phyloP scores from a whole-genome alignment of 2,329 filamentous ascomycete genomes.

The Metarhizium guizhouense region DNA sequence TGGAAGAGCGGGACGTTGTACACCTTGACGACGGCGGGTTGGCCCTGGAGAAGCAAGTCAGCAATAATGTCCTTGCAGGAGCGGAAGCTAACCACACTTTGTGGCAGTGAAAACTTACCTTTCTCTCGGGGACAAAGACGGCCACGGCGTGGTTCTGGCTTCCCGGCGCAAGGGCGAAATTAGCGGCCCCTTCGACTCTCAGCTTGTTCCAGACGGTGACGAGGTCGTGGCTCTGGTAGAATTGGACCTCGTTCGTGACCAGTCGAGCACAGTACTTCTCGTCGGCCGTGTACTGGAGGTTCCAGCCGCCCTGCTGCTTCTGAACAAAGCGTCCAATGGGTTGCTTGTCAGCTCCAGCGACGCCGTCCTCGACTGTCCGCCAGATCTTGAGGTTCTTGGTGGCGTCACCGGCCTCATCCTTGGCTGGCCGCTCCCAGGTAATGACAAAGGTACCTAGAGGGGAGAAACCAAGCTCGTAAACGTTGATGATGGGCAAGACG shows the following conservation, averaged over 20 bases:
- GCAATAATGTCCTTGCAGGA: neutral
- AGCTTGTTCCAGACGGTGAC: slow-evolving; percentile 91
- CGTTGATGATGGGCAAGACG: slow-evolving; percentile 68
- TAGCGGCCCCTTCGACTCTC: slow-evolving; percentile 77
- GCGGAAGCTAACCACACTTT: no score
- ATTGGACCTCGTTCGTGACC: slow-evolving; percentile 96
- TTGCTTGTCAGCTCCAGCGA: slow-evolving; percentile 55
- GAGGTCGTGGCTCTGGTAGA: slow-evolving; percentile 84
- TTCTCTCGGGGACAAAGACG: slow-evolving; percentile 90
- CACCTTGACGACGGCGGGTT: slow-evolving; percentile 88
- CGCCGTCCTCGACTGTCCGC: slow-evolving; percentile 66
- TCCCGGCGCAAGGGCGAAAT: slow-evolving; percentile 85
- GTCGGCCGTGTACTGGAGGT: slow-evolving; percentile 90
- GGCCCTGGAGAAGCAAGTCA: slow-evolving; percentile 48
- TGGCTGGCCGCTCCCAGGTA: slow-evolving; percentile 89
- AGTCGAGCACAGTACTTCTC: slow-evolving; percentile 87
- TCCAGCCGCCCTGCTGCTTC: slow-evolving; percentile 93
- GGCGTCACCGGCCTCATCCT: slow-evolving; percentile 89
- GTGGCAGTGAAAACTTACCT: slow-evolving; percentile 45
- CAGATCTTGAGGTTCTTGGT: slow-evolving; percentile 97
- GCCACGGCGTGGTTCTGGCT: slow-evolving; percentile 79
- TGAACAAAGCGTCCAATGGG: slow-evolving; percentile 88
- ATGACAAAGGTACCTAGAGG: slow-evolving; percentile 87
- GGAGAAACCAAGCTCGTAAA: slow-evolving; percentile 93
- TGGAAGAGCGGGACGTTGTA: slow-evolving; percentile 87